Evolutionary conservation across 495 filamentous ascomycete genomes (phyloP).

Genomic region (Cryomyces antarcticus): DNA sequence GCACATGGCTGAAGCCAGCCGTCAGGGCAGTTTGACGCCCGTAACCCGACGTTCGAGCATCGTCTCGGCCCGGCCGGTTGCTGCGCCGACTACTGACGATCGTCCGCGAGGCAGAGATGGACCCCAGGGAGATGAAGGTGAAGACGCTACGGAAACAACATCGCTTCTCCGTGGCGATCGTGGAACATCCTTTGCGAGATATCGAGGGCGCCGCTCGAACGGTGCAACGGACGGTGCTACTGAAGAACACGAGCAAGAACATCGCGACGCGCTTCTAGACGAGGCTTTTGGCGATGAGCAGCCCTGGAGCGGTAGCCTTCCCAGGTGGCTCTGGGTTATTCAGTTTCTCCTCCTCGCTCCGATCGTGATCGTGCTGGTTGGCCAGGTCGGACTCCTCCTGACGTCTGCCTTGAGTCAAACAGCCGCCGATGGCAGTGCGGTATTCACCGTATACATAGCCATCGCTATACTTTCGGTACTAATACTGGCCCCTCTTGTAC

Average conservation of each 20-base stretch:
- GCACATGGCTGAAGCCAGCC: background rate
- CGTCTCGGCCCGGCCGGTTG: background rate
- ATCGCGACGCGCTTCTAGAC: constrained; percentile 13
- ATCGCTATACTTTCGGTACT: constrained; percentile 47
- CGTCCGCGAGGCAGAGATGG: constrained; percentile 23
- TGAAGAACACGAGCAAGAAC: constrained; percentile 15
- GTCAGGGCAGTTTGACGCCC: background rate
- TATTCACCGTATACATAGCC: constrained; percentile 38
- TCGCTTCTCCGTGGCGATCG: constrained; percentile 45
- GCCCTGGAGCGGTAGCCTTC: constrained; percentile 58
- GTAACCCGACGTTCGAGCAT: background rate
- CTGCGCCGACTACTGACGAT: constrained; percentile 7
- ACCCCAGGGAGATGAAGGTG: constrained; percentile 27
- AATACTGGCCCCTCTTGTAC: constrained; percentile 55
- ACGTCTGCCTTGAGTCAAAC: constrained; percentile 59
- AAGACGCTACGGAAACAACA: constrained; percentile 53
- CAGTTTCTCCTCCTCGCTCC: constrained; percentile 70
- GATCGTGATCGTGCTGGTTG: constrained; percentile 51
- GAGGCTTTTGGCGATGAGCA: constrained; percentile 56
- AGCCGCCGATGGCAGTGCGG: constrained; percentile 49
- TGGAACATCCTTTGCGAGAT: constrained; percentile 54
- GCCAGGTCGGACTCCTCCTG: constrained; percentile 53
- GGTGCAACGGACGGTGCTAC: constrained; percentile 14
- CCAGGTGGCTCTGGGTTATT: constrained; percentile 65
- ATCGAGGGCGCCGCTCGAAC: constrained; percentile 27